A percentile compares a stretch with the other conserved stretches of the same genome.
These are phyloP conservation scores for Teunomyces tritomae DNA, from an alignment of 805 yeast genomes.

Conservation along the genomic window DNA sequence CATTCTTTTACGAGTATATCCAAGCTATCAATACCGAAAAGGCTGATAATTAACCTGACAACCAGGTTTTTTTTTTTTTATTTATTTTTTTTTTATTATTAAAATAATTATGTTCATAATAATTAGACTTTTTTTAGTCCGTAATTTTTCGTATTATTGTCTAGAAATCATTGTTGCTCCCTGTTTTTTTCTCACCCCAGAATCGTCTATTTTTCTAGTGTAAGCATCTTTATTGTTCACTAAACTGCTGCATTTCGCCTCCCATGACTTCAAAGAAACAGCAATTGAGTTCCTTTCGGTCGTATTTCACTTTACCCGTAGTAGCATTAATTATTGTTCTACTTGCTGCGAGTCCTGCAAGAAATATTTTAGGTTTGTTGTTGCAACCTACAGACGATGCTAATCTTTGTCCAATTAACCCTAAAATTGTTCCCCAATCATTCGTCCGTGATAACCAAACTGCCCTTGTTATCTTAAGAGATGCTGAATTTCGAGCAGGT, in stretches of 20 bases:
- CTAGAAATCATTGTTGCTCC: no score
- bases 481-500: constrained; percentile 21
- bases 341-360: background rate
- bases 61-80: background rate
- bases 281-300: background rate
- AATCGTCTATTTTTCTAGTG: no score
- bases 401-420: constrained; percentile 2
- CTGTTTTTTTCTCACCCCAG: no score
- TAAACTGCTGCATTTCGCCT: no score
- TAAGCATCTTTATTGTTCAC: no score
- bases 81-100: no score
- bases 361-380: background rate
- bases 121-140: background rate
- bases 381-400: background rate
- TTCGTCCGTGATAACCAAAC: constrained; percentile 33
- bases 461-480: constrained; percentile 26
- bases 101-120: background rate
- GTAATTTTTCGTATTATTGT: no score
- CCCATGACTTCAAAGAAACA: no score
- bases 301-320: background rate
- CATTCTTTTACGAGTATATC: constrained; percentile 31
- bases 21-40: constrained; percentile 8
- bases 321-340: background rate
- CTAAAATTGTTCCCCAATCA: constrained; percentile 18
- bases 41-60: background rate